Conservation (phyloP, 352 stramenopile genomes). For the Pythium dissimile region DNA sequence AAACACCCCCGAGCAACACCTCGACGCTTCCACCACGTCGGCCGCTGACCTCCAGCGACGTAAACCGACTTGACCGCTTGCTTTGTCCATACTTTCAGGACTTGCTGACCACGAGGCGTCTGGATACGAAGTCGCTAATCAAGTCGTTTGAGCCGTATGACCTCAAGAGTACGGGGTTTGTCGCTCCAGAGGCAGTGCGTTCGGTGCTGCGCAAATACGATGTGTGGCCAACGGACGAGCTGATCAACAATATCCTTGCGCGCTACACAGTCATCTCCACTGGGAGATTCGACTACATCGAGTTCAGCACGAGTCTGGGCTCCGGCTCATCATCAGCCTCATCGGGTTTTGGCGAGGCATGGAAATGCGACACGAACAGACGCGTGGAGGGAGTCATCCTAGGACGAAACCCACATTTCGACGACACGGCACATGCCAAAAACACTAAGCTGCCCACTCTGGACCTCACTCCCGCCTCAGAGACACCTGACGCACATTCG, state of each 20-base stretch:
- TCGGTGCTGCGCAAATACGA: slow-evolving; percentile 63
- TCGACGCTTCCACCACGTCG: slow-evolving; percentile 8
- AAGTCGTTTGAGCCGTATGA: slow-evolving; percentile 61
- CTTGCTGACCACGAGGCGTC: slow-evolving; percentile 36
- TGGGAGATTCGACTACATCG: slow-evolving; percentile 70
- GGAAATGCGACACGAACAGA: no score
- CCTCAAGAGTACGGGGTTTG: slow-evolving; percentile 49
- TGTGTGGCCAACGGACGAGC: slow-evolving; percentile 41
- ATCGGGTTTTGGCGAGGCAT: no score
- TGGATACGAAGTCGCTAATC: slow-evolving; percentile 27
- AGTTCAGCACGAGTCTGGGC: slow-evolving; percentile 46
- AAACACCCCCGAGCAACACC: not conserved
- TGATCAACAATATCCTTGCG: slow-evolving; percentile 36
- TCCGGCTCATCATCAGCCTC: not conserved
- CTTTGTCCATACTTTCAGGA: slow-evolving; percentile 48
- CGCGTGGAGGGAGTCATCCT: no score
- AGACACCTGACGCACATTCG: not conserved
- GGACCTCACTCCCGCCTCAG: not conserved
- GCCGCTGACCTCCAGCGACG: slow-evolving; percentile 34
- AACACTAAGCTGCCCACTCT: not conserved
- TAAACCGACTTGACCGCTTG: slow-evolving; percentile 38
- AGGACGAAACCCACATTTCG: not conserved
- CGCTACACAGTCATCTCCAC: slow-evolving; percentile 43
- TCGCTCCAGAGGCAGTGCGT: slow-evolving; percentile 57
- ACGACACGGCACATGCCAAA: not conserved